Percentiles rank a stretch among this genome's conserved stretches.
Conservation (phyloP, 1,284 basidiomycete genomes). For the Ceratobasidium papillatum region DNA sequence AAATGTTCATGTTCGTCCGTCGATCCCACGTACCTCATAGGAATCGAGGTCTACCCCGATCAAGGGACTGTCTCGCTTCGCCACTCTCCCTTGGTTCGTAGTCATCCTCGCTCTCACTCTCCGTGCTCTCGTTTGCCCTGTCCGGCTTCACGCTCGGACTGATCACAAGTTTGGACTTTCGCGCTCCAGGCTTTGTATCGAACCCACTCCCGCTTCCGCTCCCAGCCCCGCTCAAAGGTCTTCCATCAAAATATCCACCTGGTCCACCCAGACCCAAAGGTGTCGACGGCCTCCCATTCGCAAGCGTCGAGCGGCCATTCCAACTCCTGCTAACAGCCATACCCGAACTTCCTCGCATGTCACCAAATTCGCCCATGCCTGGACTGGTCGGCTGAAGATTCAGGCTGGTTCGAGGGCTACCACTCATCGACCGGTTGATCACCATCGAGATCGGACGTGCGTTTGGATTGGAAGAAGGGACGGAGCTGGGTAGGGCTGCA, state of each 20-base stretch:
- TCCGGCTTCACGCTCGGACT: constrained; percentile 15
- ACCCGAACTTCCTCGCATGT: neutral
- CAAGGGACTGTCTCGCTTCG: neutral
- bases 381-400: neutral
- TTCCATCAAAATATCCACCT: constrained; percentile 11
- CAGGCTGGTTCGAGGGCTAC: constrained; percentile 24
- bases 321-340: constrained; percentile 13
- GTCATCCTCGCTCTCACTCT: constrained; percentile 29
- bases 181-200: neutral
- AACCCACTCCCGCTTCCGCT: neutral
- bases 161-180: constrained; percentile 20
- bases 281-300: constrained; percentile 14
- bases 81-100: constrained; percentile 13
- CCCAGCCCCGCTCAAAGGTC: neutral
- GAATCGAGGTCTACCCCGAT: neutral
- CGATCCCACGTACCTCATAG: neutral
- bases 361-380: constrained; percentile 20
- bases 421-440: neutral
- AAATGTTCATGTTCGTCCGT: neutral
- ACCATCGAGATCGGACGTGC: constrained; percentile 20
- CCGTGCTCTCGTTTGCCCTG: constrained; percentile 6
- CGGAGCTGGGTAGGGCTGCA: neutral
- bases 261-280: constrained; percentile 9
- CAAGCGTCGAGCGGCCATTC: constrained; percentile 27
- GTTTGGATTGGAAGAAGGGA: neutral